phyloP scores from a whole-genome alignment of 108 stramenopile species.

The Skeletonema marinoi region DNA sequence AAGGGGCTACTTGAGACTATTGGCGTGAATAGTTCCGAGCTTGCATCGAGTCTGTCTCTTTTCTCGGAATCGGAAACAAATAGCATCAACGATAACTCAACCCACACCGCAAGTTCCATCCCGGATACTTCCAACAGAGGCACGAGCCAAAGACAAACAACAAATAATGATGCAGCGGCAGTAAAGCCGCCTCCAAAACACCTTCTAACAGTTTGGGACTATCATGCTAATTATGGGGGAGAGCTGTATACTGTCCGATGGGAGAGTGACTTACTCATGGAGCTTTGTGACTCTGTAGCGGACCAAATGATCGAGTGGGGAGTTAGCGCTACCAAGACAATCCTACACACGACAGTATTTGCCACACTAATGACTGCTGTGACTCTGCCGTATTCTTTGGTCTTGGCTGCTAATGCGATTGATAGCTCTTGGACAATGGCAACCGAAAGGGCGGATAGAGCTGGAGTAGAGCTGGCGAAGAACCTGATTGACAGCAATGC shows the following conservation, averaged over 20 bases:
- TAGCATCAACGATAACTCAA: conserved; percentile 20
- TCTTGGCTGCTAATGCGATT: conserved; percentile 81
- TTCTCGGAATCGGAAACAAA: conserved; percentile 30
- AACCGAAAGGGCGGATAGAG: conserved; percentile 86
- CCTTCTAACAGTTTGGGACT: conserved; percentile 80
- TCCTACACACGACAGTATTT: conserved; percentile 80
- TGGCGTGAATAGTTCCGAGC: conserved; percentile 22
- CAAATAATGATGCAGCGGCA: conserved; percentile 17
- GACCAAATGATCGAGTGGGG: conserved; percentile 80
- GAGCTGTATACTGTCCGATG: conserved; percentile 83
- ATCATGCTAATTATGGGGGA: conserved; percentile 72
- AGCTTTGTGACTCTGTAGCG: conserved; percentile 75
- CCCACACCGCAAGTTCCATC: conserved; percentile 15
- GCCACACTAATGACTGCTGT: conserved; percentile 79
- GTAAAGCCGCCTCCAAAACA: conserved; percentile 60
- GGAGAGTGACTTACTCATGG: conserved; percentile 77
- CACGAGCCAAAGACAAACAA: background rate
- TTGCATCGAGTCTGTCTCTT: conserved; percentile 19
- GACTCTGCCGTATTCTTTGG: conserved; percentile 74
- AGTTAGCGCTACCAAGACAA: conserved; percentile 67
- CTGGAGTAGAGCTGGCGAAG: conserved; percentile 89
- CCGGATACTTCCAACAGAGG: conserved; percentile 12
- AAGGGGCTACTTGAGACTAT: conserved; percentile 23
- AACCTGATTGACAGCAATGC: conserved; percentile 81
- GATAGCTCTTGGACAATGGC: conserved; percentile 93